Evolutionary conservation across 257 asterid genomes (phyloP).

Genomic region (Coffea eugenioides): DNA sequence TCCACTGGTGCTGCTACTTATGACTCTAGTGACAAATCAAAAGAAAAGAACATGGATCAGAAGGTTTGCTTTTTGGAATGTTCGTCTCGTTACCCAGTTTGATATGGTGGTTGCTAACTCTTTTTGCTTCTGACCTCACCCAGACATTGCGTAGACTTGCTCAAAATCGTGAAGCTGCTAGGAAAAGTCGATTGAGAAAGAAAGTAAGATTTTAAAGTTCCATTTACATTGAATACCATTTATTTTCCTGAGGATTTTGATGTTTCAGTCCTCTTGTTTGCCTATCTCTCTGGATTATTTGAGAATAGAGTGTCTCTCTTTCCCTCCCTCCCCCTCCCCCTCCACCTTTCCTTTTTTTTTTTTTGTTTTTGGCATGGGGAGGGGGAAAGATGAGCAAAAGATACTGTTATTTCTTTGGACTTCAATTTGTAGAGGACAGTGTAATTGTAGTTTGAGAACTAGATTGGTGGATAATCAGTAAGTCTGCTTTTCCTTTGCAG

Average conservation of each 20-base stretch:
- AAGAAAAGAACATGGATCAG: slow-evolving; percentile 64
- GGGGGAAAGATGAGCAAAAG: background rate
- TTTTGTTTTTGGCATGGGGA: background rate
- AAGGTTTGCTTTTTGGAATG: slow-evolving; percentile 46
- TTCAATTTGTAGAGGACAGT: background rate
- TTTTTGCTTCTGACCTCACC: slow-evolving; percentile 15
- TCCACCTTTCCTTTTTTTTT: too few relatives aligned
- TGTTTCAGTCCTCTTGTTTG: background rate
- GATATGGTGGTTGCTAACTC: slow-evolving; percentile 20
- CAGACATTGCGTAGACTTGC: slow-evolving; percentile 90
- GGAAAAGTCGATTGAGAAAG: slow-evolving; percentile 88
- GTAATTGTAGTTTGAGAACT: background rate
- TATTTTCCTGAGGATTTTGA: background rate
- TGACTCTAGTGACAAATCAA: slow-evolving; percentile 76
- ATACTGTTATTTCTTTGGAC: background rate
- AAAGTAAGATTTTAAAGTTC: slow-evolving; percentile 48
- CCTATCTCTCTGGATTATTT: background rate
- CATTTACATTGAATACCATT: background rate
- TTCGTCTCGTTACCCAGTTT: slow-evolving; percentile 8
- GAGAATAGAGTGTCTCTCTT: background rate
- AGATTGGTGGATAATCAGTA: slow-evolving; percentile 3
- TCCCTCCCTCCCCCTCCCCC: background rate
- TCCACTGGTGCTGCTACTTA: slow-evolving; percentile 42
- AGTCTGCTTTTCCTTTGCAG: slow-evolving; percentile 35
- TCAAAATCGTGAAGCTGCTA: slow-evolving; percentile 96